A percentile compares a stretch with the other conserved stretches of the same genome.
phyloP scores from a whole-genome alignment of 2,329 filamentous ascomycete genomes.

The Pseudocercospora fijiensis region DNA sequence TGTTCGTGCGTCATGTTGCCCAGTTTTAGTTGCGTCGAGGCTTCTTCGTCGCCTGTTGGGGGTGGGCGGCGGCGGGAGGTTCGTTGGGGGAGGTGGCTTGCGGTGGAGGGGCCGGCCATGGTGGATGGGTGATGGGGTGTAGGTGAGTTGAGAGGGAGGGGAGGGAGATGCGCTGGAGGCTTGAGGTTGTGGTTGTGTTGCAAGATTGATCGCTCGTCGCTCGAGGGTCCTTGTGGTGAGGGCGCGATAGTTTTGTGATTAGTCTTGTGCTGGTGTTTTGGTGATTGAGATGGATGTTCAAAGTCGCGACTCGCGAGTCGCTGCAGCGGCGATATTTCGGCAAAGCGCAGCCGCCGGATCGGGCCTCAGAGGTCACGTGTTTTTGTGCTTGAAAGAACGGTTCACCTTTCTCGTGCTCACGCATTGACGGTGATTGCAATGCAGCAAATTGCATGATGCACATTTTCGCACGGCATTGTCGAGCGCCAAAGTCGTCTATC shows the following conservation, averaged over 20 bases:
- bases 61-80: constrained; percentile 62
- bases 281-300: background rate
- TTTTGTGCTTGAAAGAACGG: background rate
- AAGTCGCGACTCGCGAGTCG: background rate
- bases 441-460: background rate
- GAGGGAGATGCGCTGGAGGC: background rate
- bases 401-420: background rate
- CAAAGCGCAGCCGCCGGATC: background rate
- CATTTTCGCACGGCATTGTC: background rate
- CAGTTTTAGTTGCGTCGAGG: constrained; percentile 74
- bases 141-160: background rate
- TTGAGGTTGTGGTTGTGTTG: constrained; percentile 1
- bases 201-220: background rate
- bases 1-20: constrained; percentile 93
- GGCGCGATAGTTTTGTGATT: background rate
- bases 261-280: background rate
- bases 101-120: constrained; percentile 33
- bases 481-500: background rate
- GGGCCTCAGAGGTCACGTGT: background rate
- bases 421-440: background rate
- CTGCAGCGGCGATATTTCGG: background rate
- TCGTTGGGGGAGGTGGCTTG: constrained; percentile 23
- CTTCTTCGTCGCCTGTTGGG: constrained; percentile 81
- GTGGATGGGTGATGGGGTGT: constrained; percentile 7
- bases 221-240: background rate